phyloP scores from a whole-genome alignment of 768 basidiomycete species.

The Cystofilobasidium capitatum region DNA sequence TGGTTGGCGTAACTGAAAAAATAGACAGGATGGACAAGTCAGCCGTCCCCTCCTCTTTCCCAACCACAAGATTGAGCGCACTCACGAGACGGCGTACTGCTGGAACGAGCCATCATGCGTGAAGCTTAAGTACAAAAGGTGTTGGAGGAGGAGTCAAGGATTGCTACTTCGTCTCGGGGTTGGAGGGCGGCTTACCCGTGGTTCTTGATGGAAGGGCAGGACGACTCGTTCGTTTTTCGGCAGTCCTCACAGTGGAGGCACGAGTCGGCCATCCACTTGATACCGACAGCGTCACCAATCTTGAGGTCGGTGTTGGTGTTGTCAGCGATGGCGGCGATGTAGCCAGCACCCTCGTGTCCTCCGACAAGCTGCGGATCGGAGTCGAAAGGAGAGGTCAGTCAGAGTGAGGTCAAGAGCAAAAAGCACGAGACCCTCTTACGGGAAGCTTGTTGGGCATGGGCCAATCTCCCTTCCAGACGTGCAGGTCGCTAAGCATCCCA shows the following conservation, averaged over 20 bases:
- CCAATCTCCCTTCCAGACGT: constrained; percentile 70
- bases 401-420: not conserved
- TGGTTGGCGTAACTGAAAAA: constrained; percentile 45
- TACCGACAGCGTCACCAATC: constrained; percentile 27
- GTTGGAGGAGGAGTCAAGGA: too few species aligned
- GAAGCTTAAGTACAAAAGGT: constrained; percentile 51
- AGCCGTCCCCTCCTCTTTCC: not conserved
- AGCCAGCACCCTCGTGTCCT: constrained; percentile 77
- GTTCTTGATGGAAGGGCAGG: not conserved
- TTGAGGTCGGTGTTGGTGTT: constrained; percentile 48
- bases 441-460: constrained; percentile 54
- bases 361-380: constrained; percentile 53
- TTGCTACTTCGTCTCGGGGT: too few species aligned
- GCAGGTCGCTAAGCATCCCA: constrained; percentile 47
- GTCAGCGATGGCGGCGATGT: constrained; percentile 66
- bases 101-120: constrained; percentile 66
- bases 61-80: constrained; percentile 37
- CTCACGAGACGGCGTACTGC: constrained; percentile 37
- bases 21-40: not conserved
- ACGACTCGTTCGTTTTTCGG: constrained; percentile 55
- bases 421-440: too few species aligned
- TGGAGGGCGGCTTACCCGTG: not conserved
- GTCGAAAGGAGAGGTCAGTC: not conserved
- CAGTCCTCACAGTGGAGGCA: constrained; percentile 71
- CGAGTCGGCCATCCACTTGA: constrained; percentile 42